Conservation (phyloP, 164 flowering plant species). For the Chloranthus sessilifolius region DNA sequence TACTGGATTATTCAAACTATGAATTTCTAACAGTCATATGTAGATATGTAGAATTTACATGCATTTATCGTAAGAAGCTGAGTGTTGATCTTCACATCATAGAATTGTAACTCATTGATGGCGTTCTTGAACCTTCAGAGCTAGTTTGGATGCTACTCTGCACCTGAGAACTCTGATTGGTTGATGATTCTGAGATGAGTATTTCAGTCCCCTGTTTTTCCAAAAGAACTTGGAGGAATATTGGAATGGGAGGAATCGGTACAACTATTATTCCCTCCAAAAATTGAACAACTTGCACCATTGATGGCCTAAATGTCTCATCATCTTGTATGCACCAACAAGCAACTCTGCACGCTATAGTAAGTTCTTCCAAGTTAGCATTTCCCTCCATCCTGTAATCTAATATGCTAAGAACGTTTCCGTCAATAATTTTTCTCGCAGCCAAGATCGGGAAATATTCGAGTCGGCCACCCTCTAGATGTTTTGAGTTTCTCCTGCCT, state of each 20-base stretch:
- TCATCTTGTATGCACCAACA: slow-evolving; percentile 36
- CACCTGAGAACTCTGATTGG: not conserved
- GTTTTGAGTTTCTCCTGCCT: slow-evolving; percentile 28
- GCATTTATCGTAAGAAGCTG: too few species aligned
- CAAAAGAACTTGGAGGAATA: slow-evolving; percentile 20
- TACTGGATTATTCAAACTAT: too few species aligned
- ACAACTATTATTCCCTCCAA: slow-evolving; percentile 30
- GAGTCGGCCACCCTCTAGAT: slow-evolving; percentile 7
- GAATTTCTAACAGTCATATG: too few species aligned
- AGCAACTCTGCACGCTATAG: slow-evolving; percentile 22
- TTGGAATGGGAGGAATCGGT: slow-evolving; percentile 28
- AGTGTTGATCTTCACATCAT: too few species aligned
- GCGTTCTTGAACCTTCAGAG: not conserved
- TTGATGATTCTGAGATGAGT: not conserved
- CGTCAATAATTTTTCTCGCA: slow-evolving; percentile 18
- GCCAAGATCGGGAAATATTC: slow-evolving; percentile 28
- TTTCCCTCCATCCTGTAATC: slow-evolving; percentile 24
- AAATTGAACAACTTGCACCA: slow-evolving; percentile 35
- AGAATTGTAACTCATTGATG: not conserved
- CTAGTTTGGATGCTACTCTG: not conserved
- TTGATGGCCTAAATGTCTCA: slow-evolving; percentile 24
- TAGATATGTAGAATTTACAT: too few species aligned
- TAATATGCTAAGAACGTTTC: slow-evolving; percentile 10
- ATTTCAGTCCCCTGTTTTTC: slow-evolving; percentile 1
- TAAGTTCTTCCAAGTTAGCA: slow-evolving; percentile 22